Evolutionary conservation across 176 grass and related monocot genomes (phyloP).

Genomic region (Ensete ventricosum): DNA sequence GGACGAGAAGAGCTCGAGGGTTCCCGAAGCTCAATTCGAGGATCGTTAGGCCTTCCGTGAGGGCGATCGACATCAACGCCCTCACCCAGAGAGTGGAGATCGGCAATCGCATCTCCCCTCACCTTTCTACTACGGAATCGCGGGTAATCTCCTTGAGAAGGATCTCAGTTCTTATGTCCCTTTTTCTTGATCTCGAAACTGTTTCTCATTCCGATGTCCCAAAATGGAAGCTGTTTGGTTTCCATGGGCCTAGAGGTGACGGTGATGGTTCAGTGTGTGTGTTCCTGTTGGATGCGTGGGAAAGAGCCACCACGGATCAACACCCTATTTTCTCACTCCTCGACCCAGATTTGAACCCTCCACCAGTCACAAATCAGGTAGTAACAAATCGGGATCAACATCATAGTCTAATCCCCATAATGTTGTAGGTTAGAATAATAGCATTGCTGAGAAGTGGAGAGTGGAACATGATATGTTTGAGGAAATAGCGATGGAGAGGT

Average conservation of each 20-base stretch:
- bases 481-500: no score
- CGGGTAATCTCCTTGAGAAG: conserved; percentile 76
- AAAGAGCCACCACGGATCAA: no score
- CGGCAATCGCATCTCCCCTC: conserved; percentile 71
- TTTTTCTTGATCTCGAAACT: not conserved
- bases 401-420: no score
- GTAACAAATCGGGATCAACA: no score
- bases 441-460: no score
- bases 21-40: no score
- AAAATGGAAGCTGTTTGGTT: not conserved
- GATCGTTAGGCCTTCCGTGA: conserved; percentile 17
- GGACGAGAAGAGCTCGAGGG: no score
- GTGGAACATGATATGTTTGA: not conserved
- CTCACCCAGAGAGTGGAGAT: conserved; percentile 58
- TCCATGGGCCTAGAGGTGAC: not conserved
- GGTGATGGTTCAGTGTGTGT: not conserved
- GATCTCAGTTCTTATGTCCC: conserved; percentile 6
- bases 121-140: conserved; percentile 85
- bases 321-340: no score
- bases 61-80: conserved; percentile 60
- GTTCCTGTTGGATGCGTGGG: not conserved
- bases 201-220: not conserved
- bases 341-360: no score
- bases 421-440: no score
- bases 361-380: no score